Percentiles rank a stretch among this genome's conserved stretches.
phyloP scores from a whole-genome alignment of 2,329 filamentous ascomycete genomes.

The Byssochlamys sp. region DNA sequence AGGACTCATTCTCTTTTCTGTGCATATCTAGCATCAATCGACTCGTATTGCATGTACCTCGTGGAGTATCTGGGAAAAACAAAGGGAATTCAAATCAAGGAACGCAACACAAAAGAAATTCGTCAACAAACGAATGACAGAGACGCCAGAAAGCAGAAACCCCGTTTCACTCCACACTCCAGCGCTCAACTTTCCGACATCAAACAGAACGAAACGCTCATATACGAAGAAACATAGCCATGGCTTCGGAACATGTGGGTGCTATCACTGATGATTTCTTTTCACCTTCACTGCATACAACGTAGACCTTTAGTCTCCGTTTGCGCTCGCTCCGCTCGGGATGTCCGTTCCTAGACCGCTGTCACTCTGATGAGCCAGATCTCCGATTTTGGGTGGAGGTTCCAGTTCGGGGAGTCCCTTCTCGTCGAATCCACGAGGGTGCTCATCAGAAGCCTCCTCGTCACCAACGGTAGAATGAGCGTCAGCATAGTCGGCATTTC shows the following conservation, averaged over 20 bases:
- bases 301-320: conserved; percentile 1
- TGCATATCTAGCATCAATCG: background rate
- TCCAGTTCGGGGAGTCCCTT: conserved; percentile 4
- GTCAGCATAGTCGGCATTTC: background rate
- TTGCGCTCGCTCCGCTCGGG: conserved; percentile 10
- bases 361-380: conserved; percentile 16
- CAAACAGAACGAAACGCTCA: background rate
- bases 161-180: background rate
- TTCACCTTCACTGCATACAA: background rate
- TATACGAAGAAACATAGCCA: background rate
- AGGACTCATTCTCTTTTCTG: no score
- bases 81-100: background rate
- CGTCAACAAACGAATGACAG: background rate
- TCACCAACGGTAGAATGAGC: background rate
- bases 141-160: background rate
- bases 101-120: conserved; percentile 1
- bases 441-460: background rate
- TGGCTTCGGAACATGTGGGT: conserved; percentile 8
- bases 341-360: conserved; percentile 22
- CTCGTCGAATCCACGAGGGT: background rate
- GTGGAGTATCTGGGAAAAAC: conserved; percentile 4
- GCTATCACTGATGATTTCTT: background rate
- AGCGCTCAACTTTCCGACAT: background rate
- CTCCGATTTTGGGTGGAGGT: conserved; percentile 7
- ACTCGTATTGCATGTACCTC: background rate